Evolutionary conservation across 202 grass and related monocot species (phyloP).

Genomic region (Saccharum hybrid): DNA sequence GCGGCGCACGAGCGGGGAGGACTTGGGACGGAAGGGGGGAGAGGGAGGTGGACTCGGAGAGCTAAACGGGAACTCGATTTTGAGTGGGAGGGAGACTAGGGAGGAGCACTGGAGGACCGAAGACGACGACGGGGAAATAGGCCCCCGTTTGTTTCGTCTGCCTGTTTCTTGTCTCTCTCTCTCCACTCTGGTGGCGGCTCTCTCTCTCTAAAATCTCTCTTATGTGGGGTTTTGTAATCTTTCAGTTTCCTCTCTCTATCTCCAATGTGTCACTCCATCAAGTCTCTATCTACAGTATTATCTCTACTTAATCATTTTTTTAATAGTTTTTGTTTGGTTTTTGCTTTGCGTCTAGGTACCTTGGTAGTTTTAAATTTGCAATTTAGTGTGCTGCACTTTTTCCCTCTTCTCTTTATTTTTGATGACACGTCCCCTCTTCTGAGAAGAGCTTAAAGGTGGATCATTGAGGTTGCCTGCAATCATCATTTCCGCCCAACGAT

Average conservation of each 20-base stretch:
- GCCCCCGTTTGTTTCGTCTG: slow-evolving; percentile 27
- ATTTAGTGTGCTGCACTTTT: background rate
- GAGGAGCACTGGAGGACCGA: background rate
- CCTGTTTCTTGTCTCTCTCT: slow-evolving; percentile 24
- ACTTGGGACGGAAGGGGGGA: background rate
- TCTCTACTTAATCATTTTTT: background rate
- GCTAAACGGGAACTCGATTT: slow-evolving; percentile 33
- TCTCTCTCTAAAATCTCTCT: slow-evolving; percentile 34
- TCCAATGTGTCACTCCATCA: background rate
- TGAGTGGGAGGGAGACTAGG: background rate
- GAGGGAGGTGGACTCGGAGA: background rate
- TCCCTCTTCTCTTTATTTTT: background rate
- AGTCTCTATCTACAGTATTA: background rate
- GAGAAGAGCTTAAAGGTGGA: background rate
- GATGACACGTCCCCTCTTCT: too few species aligned
- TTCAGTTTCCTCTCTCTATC: slow-evolving; percentile 21
- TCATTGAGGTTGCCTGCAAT: background rate
- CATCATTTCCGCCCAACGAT: background rate
- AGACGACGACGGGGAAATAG: slow-evolving; percentile 23
- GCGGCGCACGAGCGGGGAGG: background rate
- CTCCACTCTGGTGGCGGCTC: background rate
- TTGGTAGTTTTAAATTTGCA: background rate
- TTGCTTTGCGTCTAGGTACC: background rate
- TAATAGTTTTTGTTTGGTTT: background rate
- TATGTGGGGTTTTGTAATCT: slow-evolving; percentile 22